Conservation (phyloP, 441 rosid species). For the Populus hybrid region DNA sequence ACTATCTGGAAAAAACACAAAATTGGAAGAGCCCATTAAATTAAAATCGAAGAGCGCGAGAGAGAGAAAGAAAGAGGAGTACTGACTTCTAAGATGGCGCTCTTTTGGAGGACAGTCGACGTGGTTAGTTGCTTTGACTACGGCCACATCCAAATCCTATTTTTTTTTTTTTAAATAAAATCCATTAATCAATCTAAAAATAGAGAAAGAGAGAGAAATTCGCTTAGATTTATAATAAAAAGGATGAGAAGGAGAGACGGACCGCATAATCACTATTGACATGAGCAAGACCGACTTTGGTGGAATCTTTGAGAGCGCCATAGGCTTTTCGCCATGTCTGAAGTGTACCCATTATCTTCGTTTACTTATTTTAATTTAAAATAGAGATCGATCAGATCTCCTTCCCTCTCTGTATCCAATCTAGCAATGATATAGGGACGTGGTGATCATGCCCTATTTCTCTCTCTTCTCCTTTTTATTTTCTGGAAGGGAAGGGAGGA, state of each 20-base stretch:
- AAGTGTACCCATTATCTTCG: conserved; percentile 71
- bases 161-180: conserved; percentile 13
- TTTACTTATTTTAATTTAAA: neutral
- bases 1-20: neutral
- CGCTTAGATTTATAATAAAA: neutral
- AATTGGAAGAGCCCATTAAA: conserved; percentile 6
- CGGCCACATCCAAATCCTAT: conserved; percentile 95
- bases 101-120: conserved; percentile 99
- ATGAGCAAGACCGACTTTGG: conserved; percentile 99
- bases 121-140: conserved; percentile 95
- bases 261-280: conserved; percentile 99
- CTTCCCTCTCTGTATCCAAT: conserved; percentile 17
- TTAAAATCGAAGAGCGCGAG: neutral
- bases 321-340: conserved; percentile 96
- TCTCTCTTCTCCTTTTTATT: conserved; percentile 47
- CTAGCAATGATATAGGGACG: neutral
- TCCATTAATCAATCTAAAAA: neutral
- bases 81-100: conserved; percentile 85
- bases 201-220: neutral
- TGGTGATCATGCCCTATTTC: conserved; percentile 32
- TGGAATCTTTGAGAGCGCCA: conserved; percentile 93
- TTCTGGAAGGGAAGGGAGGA: conserved; percentile 15
- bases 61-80: neutral
- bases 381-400: conserved; percentile 18
- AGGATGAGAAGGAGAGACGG: neutral